Conservation (phyloP, 805 yeast species). For the Wickerhamiella alocasiicola region DNA sequence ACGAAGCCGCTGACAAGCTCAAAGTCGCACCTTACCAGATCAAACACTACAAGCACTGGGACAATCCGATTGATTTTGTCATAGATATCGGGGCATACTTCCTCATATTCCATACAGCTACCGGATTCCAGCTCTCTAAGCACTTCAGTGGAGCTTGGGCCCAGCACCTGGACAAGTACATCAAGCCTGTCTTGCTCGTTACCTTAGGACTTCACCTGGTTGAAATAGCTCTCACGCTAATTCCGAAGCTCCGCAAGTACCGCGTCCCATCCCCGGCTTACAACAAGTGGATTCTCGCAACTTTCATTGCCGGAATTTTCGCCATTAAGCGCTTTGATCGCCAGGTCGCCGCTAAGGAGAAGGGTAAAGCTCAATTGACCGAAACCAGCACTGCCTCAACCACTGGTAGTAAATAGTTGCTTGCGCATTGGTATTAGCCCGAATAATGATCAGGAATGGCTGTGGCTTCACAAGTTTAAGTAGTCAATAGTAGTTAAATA, state of each 20-base stretch:
- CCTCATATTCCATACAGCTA: neutral
- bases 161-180: conserved; percentile 1
- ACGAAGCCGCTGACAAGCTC: conserved; percentile 6
- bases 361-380: no score
- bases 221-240: neutral
- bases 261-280: conserved; percentile 8
- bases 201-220: neutral
- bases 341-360: no score
- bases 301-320: neutral
- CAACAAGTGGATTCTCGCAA: conserved; percentile 6
- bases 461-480: no score
- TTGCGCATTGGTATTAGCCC: no score
- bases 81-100: neutral
- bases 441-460: no score
- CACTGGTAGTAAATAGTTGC: no score
- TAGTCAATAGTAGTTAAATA: no score
- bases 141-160: neutral
- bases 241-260: neutral
- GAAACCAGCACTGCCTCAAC: no score
- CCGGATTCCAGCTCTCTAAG: neutral
- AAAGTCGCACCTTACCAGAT: conserved; percentile 3
- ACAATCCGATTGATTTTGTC: neutral
- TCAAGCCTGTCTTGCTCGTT: neutral
- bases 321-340: conserved; percentile 3
- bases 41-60: conserved; percentile 8